Evolutionary conservation across 495 filamentous ascomycete species (phyloP).

Genomic region (Aspergillus olivimuriae): DNA sequence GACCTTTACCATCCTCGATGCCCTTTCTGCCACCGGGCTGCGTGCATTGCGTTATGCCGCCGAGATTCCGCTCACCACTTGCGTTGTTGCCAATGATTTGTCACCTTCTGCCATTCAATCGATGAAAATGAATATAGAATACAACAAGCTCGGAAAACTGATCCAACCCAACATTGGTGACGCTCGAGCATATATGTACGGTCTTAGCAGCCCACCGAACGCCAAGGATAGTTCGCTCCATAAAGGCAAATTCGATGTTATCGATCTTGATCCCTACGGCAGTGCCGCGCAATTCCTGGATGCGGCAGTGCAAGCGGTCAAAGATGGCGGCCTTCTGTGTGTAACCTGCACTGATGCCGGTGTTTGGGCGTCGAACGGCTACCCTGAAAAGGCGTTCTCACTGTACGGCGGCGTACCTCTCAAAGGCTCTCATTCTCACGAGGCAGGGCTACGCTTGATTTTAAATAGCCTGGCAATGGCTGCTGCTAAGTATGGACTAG

Average conservation of each 20-base stretch:
- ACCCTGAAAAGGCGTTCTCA: constrained; percentile 85
- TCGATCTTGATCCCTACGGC: constrained; percentile 95
- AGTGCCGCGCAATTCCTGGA: constrained; percentile 88
- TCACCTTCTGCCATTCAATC: constrained; percentile 68
- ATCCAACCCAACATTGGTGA: constrained; percentile 70
- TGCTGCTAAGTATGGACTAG: constrained; percentile 79
- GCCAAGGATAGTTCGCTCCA: constrained; percentile 3
- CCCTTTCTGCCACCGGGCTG: constrained; percentile 88
- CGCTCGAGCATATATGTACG: constrained; percentile 88
- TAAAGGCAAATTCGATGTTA: constrained; percentile 66
- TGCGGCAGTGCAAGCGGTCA: constrained; percentile 74
- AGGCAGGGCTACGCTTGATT: constrained; percentile 82
- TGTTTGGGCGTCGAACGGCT: constrained; percentile 88
- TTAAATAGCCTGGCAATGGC: constrained; percentile 70
- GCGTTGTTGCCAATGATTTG: constrained; percentile 84
- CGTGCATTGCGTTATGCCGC: constrained; percentile 87
- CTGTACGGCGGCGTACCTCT: constrained; percentile 84
- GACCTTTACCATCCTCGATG: constrained; percentile 80
- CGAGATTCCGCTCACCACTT: constrained; percentile 77
- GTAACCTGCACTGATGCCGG: constrained; percentile 95
- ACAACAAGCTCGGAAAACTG: constrained; percentile 66
- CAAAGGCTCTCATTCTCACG: constrained; percentile 78
- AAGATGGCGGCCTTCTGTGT: constrained; percentile 83
- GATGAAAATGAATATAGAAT: constrained; percentile 74
- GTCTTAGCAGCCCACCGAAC: constrained; percentile 29